Base-by-base conservation (phyloP, 345 rosid genomes). In the Aegle marmelos region DNA sequence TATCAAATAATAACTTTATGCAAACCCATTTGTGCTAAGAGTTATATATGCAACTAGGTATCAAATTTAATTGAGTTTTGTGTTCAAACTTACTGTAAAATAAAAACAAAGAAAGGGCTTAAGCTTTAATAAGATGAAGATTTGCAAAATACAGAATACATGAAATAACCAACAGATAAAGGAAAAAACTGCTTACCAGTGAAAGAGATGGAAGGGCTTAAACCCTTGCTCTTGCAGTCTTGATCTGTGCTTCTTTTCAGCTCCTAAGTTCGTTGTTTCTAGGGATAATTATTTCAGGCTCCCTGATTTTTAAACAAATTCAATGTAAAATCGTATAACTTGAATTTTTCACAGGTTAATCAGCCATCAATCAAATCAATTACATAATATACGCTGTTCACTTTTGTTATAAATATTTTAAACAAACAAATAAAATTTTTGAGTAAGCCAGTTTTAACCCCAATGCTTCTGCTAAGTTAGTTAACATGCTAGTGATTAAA, bases 101-200 rank as follows among this genome's bases (percentile, higher is more conserved):
- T 34, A 33, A 48, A 68, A 69, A 45, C 36, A 21, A 76, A n/a
- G 50, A 25, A 50, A 24, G 37, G 7, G 50, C 2, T 48, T 28
- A 50, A 75, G 53, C 24, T 27, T 67, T 33, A 1, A 56, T 53
- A 50, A 64, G 54, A n/a, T 56, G 72, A 53, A 61, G 57, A 6
- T 61, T 17, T 61, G 21, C 27, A 37, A 74, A 19, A 68, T 45
- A 2, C 8, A 28, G 10, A 61, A 11, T 61, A 24, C 6, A 61
- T 25, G 37, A 61, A 17, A 61, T 16, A 39, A 74, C 25, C 58
- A 8, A 17, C 16, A 59, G 56, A 41, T 25, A 27, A 56, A 3
- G n/a, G 10, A 41, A 61, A 41, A 61, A 74, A 41, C 58, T 4
- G 28, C 77, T 31, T 41, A 74, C 77, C 77, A 41, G 69, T 19